Evolutionary conservation across 805 yeast species (phyloP).

Genomic region (Candida adriatica): DNA sequence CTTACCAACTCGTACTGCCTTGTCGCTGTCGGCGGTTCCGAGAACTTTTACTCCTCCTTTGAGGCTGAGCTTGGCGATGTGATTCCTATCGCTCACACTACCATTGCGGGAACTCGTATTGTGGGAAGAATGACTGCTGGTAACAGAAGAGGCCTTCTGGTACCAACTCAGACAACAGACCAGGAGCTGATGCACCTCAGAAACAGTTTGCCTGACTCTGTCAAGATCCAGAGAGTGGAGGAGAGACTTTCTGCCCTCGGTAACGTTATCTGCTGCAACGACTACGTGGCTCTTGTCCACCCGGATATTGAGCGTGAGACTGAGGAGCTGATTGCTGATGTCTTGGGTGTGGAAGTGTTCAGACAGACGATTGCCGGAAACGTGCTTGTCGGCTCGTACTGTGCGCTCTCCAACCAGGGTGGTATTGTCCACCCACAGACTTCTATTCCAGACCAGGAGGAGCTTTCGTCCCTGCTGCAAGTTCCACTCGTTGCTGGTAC

Average conservation of each 20-base stretch:
- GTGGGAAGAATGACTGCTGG: conserved; percentile 98
- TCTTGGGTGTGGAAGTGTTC: conserved; percentile 96
- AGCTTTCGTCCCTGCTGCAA: conserved; percentile 87
- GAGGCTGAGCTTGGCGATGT: conserved; percentile 97
- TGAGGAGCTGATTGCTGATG: conserved; percentile 96
- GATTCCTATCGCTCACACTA: conserved; percentile 92
- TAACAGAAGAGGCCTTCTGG: conserved; percentile 93
- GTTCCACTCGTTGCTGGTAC: conserved; percentile 99
- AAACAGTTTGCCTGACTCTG: conserved; percentile 91
- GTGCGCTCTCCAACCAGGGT: conserved; percentile 93
- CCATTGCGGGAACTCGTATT: conserved; percentile 97
- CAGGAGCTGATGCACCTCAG: conserved; percentile 97
- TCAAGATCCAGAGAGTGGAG: conserved; percentile 95
- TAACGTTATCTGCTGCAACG: conserved; percentile 97
- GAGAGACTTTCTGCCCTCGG: conserved; percentile 96
- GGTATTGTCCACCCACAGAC: conserved; percentile 98
- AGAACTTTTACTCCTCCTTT: conserved; percentile 82
- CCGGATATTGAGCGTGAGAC: conserved; percentile 99
- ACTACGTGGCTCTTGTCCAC: conserved; percentile 97
- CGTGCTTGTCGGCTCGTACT: conserved; percentile 94
- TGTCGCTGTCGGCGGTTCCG: conserved; percentile 96
- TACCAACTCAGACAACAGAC: conserved; percentile 96
- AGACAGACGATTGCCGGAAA: conserved; percentile 98
- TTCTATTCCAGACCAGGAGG: conserved; percentile 96
- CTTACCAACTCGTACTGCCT: conserved; percentile 93